phyloP scores from a whole-genome alignment of 306 rosid species.

The Cercis canadensis region DNA sequence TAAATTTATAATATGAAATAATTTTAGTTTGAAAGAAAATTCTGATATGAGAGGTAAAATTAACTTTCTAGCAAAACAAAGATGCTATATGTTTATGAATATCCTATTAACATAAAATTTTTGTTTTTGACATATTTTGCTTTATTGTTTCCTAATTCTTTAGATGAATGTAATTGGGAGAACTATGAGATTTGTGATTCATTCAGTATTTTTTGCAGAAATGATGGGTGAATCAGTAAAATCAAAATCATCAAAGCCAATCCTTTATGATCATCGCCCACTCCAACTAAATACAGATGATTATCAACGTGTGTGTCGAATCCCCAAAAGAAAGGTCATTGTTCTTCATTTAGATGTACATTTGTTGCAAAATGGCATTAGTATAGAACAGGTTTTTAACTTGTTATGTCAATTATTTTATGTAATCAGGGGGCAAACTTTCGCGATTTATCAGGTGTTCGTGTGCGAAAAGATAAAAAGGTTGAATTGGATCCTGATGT shows the following conservation, averaged over 20 bases:
- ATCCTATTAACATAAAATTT: not conserved
- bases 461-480: constrained; percentile 55
- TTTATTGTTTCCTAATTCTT: not conserved
- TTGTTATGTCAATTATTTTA: not conserved
- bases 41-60: too few relatives aligned
- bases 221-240: constrained; percentile 27
- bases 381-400: too few relatives aligned
- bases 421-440: constrained; percentile 72
- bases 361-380: not conserved
- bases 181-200: not conserved
- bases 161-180: not conserved
- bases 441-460: constrained; percentile 84
- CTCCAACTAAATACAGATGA: constrained; percentile 64
- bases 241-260: not conserved
- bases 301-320: constrained; percentile 62
- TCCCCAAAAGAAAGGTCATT: constrained; percentile 73
- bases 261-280: constrained; percentile 71
- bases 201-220: constrained; percentile 41
- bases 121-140: not conserved
- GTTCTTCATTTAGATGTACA: not conserved
- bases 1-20: too few relatives aligned
- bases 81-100: not conserved
- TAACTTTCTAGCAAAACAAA: too few relatives aligned
- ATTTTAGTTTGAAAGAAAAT: too few relatives aligned
- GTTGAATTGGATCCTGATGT: constrained; percentile 73